Percentiles rank a stretch among this genome's conserved stretches.
Conservation (phyloP, 78 protist genomes). For the Pigoraptor vietnamica region DNA sequence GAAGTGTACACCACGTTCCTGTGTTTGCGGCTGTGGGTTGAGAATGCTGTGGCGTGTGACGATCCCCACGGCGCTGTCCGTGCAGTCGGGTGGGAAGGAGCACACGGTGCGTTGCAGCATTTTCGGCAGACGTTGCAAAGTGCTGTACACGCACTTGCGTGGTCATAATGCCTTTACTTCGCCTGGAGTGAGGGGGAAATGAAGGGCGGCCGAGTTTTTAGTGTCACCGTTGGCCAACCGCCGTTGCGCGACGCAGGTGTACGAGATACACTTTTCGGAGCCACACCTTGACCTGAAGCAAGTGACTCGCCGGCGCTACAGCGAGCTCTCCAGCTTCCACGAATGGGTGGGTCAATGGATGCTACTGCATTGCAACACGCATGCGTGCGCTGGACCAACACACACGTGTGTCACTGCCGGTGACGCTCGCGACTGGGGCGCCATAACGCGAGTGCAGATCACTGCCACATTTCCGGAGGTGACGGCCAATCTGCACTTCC, state of each 20-base stretch:
- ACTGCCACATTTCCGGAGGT: background rate
- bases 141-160: no score
- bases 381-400: no score
- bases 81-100: background rate
- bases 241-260: background rate
- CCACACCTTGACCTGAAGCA: background rate
- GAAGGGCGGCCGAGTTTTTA: no score
- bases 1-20: no score
- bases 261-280: background rate
- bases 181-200: no score
- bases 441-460: background rate
- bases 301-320: background rate
- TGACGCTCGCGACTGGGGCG: background rate
- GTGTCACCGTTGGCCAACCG: no score
- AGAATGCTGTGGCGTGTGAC: background rate
- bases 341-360: background rate
- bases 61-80: background rate
- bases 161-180: no score
- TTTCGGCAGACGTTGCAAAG: no score
- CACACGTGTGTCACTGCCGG: background rate
- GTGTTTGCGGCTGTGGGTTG: background rate
- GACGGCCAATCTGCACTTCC: background rate
- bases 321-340: background rate
- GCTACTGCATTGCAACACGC: no score
- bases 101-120: background rate